Conservation (phyloP, 495 filamentous ascomycete species). For the Talaromyces stipitatus region DNA sequence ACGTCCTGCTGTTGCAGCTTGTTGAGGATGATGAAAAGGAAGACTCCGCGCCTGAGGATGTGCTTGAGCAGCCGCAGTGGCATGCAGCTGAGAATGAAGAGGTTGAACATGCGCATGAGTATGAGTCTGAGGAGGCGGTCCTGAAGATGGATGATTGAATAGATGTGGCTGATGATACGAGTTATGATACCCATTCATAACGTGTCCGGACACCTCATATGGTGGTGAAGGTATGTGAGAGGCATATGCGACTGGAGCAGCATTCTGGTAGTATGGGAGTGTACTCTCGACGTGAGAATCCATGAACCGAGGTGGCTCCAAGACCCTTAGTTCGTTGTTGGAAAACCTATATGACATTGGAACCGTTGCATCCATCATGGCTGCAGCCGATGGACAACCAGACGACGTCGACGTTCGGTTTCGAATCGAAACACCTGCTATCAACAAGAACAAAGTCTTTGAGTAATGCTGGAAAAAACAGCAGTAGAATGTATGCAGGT, state of each 20-base stretch:
- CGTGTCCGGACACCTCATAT: slow-evolving; percentile 25
- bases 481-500: not conserved
- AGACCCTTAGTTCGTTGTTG: slow-evolving; percentile 28
- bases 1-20: not conserved
- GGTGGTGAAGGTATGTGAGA: slow-evolving; percentile 26
- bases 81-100: slow-evolving; percentile 5
- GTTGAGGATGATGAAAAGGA: not conserved
- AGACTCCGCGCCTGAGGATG: not conserved
- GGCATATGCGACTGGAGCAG: slow-evolving; percentile 25
- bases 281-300: slow-evolving; percentile 24
- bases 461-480: not conserved
- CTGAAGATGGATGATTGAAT: slow-evolving; percentile 17
- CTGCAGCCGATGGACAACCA: slow-evolving; percentile 11
- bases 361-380: slow-evolving; percentile 35
- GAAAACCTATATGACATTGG: slow-evolving; percentile 37
- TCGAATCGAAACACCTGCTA: slow-evolving; percentile 20
- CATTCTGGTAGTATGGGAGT: slow-evolving; percentile 32
- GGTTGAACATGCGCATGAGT: slow-evolving; percentile 12
- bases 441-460: not conserved
- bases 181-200: slow-evolving; percentile 20
- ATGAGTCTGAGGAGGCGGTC: slow-evolving; percentile 16
- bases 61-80: not conserved
- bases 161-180: slow-evolving; percentile 17
- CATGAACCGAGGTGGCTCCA: slow-evolving; percentile 32
- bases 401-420: slow-evolving; percentile 24